These are phyloP conservation scores for Mortierella sp. DNA, from an alignment of 371 early-diverging fungal species.

Conservation along the genomic window DNA sequence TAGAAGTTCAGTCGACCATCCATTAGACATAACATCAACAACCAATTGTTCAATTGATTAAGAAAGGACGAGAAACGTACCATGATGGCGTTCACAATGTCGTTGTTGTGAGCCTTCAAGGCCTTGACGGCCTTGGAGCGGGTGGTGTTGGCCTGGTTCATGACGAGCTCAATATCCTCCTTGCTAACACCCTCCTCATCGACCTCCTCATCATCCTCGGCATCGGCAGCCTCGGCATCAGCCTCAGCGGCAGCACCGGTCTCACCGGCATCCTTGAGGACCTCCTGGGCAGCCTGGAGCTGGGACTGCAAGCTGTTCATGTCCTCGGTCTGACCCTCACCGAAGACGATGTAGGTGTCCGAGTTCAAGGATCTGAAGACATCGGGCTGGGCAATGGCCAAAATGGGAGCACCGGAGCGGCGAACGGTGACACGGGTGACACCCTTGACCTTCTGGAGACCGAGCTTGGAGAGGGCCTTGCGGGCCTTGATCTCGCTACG, in stretches of 20 bases:
- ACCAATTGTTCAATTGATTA: background rate
- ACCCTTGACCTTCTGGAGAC: constrained; percentile 89
- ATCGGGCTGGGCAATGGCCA: constrained; percentile 91
- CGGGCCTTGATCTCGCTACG: constrained; percentile 97
- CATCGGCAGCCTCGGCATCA: constrained; percentile 62
- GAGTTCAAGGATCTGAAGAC: constrained; percentile 93
- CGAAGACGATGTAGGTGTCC: constrained; percentile 97
- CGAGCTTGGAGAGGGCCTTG: constrained; percentile 95
- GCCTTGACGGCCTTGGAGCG: constrained; percentile 95
- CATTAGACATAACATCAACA: background rate
- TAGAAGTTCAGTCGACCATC: background rate
- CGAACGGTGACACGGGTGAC: constrained; percentile 94
- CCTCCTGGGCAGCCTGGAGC: constrained; percentile 59
- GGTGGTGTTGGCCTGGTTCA: constrained; percentile 90
- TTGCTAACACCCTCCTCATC: constrained; percentile 86
- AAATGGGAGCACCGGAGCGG: constrained; percentile 80
- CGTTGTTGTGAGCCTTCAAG: constrained; percentile 87
- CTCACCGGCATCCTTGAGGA: constrained; percentile 72
- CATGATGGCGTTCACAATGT: constrained; percentile 98
- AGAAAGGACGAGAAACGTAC: constrained; percentile 5
- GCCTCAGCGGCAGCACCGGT: constrained; percentile 60
- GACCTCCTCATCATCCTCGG: constrained; percentile 64
- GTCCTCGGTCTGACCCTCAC: constrained; percentile 95
- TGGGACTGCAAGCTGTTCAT: constrained; percentile 76
- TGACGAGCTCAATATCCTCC: constrained; percentile 95